Evolutionary conservation across 257 asterid genomes (phyloP), one percentile per base, ranked within the genome.

Genomic region (Ligustrum vulgare): DNA sequence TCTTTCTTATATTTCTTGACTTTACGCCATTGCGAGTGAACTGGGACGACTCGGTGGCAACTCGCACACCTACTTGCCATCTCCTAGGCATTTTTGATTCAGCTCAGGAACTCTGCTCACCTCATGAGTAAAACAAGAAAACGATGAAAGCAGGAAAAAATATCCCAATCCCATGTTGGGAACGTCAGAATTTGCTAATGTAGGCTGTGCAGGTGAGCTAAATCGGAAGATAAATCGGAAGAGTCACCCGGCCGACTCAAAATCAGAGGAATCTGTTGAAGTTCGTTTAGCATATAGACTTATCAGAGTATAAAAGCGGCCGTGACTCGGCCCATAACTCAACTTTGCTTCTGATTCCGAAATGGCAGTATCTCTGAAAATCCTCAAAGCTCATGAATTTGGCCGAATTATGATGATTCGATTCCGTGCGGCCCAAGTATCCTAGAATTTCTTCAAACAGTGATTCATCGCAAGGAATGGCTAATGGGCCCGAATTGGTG

Each of bases 21-120:
- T 33, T 70, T 8, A 67, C 34, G 73, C 64, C 37, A 75, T 69
- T 80, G 83, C 79, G 78, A 73, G 51, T 47, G 63, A 83, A 80
- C 79, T 80, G 86, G 90, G 93, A 89, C 87, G 91, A 89, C 93
- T 87, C 81, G 78, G 89, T 54, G 89, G 85, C 67, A 69, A 83
- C 84, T 60, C 87, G 78, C 69, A 81, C 84, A 78, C 93, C 85
- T 16, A 47, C 77, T 74, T 72, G 93, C 93, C 93, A 86, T 89
- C 93, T 81, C 93, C 45, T 43, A 22, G 54, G 67, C 67, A 65
- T 31, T 34, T 4, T 51, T 70, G 89, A 56, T 25, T 77, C 71
- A 70, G 56, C 69, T 69, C 72, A 8, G 18, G 58, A 51, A 60
- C 69, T 70, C 74, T 78, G 20, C 77, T 49, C 74, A 31, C 20